phyloP scores from a whole-genome alignment of 495 filamentous ascomycete species.

The Parathielavia hyrcaniae region DNA sequence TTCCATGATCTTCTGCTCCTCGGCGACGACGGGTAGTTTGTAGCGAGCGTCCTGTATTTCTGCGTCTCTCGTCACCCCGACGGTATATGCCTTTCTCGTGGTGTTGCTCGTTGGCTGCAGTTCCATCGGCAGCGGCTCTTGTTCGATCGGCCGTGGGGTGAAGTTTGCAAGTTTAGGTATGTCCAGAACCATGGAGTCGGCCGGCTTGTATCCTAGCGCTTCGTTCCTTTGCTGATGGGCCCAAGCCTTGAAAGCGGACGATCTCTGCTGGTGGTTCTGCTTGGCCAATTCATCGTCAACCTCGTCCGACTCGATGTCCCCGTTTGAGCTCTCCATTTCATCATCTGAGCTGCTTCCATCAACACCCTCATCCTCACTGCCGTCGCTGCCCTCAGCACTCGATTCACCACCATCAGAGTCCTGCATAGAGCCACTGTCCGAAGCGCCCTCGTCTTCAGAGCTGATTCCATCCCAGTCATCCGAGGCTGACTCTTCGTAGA shows the following conservation, averaged over 20 bases:
- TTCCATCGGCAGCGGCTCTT: slow-evolving; percentile 72
- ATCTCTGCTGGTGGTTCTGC: slow-evolving; percentile 32
- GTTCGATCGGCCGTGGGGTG: slow-evolving; percentile 54
- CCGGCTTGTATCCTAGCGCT: slow-evolving; percentile 48
- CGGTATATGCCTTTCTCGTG: slow-evolving; percentile 67
- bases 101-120: slow-evolving; percentile 57
- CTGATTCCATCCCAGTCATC: slow-evolving; percentile 42
- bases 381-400: slow-evolving; percentile 15
- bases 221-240: slow-evolving; percentile 79
- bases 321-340: slow-evolving; percentile 32
- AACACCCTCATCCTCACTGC: slow-evolving; percentile 23
- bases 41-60: slow-evolving; percentile 73
- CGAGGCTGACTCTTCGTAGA: slow-evolving; percentile 23
- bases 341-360: slow-evolving; percentile 18
- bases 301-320: slow-evolving; percentile 27
- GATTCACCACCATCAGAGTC: slow-evolving; percentile 19
- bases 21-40: slow-evolving; percentile 82
- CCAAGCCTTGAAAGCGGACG: slow-evolving; percentile 89
- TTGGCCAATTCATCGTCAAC: slow-evolving; percentile 30
- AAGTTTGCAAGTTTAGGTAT: slow-evolving; percentile 49
- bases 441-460: slow-evolving; percentile 18
- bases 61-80: slow-evolving; percentile 60
- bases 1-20: slow-evolving; percentile 98
- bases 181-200: slow-evolving; percentile 31
- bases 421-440: slow-evolving; percentile 23